Percentiles rank a stretch among this genome's conserved stretches.
Conservation (phyloP, 345 rosid genomes). For the Lepidium africanum region DNA sequence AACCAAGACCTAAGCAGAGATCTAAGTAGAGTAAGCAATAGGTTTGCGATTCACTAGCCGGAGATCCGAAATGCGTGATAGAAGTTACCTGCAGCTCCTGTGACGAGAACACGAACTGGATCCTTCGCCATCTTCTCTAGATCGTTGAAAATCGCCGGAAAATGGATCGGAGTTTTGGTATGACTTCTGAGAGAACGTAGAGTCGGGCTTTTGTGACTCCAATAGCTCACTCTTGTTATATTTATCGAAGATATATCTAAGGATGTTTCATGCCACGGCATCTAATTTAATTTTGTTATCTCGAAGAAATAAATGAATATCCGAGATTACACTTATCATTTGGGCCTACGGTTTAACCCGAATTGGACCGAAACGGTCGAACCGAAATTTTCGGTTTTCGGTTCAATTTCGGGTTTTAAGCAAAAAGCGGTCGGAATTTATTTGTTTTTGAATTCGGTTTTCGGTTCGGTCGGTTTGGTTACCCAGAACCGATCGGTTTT, state of each 20-base stretch:
- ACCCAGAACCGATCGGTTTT: too few relatives aligned
- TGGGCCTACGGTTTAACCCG: too few relatives aligned
- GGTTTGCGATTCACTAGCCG: background rate
- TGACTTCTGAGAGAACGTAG: background rate
- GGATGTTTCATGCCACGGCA: slow-evolving; percentile 16
- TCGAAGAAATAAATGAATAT: slow-evolving; percentile 3
- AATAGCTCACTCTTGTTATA: slow-evolving; percentile 15
- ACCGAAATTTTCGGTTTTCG: too few relatives aligned
- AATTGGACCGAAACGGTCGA: too few relatives aligned
- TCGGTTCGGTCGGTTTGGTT: too few relatives aligned
- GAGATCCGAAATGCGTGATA: slow-evolving; percentile 3
- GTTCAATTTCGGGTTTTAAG: too few relatives aligned
- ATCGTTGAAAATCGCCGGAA: slow-evolving; percentile 20
- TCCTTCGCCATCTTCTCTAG: slow-evolving; percentile 70
- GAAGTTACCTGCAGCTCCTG: slow-evolving; percentile 92
- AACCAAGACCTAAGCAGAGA: slow-evolving; percentile 13
- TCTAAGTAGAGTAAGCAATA: background rate
- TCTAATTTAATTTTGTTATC: slow-evolving; percentile 3
- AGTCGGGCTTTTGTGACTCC: background rate
- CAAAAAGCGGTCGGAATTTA: too few relatives aligned
- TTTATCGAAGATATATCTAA: slow-evolving; percentile 4
- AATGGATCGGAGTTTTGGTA: background rate
- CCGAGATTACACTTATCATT: background rate
- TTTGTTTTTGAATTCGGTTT: too few relatives aligned
- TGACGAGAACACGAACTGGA: slow-evolving; percentile 94